A percentile compares a stretch with the other conserved stretches of the same genome.
These are phyloP conservation scores for Candida hungchunana DNA, from an alignment of 805 yeast species.

Conservation along the genomic window DNA sequence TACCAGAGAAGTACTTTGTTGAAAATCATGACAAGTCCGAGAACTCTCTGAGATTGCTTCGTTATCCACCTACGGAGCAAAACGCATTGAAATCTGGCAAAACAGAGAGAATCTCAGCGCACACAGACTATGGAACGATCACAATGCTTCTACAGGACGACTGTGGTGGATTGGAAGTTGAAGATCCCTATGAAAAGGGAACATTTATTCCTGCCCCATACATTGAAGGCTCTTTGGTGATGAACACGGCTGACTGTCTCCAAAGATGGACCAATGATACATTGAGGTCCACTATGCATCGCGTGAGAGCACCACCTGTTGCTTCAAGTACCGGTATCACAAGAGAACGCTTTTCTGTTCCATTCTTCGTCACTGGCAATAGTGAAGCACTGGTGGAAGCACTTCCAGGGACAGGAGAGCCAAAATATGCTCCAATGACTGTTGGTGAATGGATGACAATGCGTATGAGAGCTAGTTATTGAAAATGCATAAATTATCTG, in stretches of 20 bases:
- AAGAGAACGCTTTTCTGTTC: conserved; percentile 6
- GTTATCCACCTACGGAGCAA: conserved; percentile 1
- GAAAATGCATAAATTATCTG: conserved; percentile 2
- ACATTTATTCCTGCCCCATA: conserved; percentile 1
- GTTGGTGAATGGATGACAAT: conserved; percentile 17
- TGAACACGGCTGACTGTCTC: conserved; percentile 3
- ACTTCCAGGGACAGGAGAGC: conserved; percentile 19
- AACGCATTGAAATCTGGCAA: neutral
- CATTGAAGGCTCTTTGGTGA: conserved; percentile 1
- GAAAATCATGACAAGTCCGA: conserved; percentile 6
- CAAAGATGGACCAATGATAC: conserved; percentile 5
- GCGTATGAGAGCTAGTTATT: conserved; percentile 19
- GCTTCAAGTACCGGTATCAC: conserved; percentile 9
- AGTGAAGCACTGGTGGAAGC: conserved; percentile 13
- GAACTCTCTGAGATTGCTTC: conserved; percentile 1
- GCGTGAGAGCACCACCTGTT: conserved; percentile 9
- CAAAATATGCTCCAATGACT: conserved; percentile 24
- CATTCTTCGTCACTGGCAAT: conserved; percentile 4
- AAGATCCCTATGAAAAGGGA: conserved; percentile 4
- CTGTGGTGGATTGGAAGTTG: conserved; percentile 11
- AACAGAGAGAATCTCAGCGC: conserved; percentile 3
- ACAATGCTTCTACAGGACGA: conserved; percentile 1
- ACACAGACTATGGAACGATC: conserved; percentile 4
- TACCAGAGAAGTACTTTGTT: conserved; percentile 15
- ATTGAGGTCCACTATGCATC: conserved; percentile 3